Evolutionary conservation across 2,329 filamentous ascomycete genomes (phyloP).

Genomic region (Bipolaris oryzae): DNA sequence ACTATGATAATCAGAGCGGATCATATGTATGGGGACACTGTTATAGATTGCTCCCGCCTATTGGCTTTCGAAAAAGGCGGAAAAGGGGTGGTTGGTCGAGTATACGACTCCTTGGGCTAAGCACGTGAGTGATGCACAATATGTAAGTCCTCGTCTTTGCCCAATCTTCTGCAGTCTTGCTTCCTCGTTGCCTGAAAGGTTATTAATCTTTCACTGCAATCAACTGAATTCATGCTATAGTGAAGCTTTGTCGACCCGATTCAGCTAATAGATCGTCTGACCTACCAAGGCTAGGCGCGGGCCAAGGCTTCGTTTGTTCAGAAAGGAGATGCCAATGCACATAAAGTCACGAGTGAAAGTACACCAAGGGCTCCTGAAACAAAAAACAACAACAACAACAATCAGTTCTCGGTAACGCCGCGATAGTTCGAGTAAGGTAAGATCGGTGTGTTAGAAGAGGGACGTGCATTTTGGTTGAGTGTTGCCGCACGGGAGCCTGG

Average conservation of each 20-base stretch:
- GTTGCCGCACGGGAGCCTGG: constrained; percentile 57
- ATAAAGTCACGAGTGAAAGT: constrained; percentile 58
- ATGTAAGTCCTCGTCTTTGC: constrained; percentile 53
- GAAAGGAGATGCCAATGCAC: constrained; percentile 63
- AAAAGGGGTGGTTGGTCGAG: constrained; percentile 61
- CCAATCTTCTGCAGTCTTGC: neutral
- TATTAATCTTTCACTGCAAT: constrained; percentile 7
- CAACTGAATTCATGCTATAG: constrained; percentile 15
- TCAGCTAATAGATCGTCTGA: constrained; percentile 59
- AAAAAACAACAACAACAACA: constrained; percentile 30
- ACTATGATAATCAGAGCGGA: constrained; percentile 61
- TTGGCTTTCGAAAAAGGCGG: constrained; percentile 59
- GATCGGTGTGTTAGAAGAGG: constrained; percentile 50
- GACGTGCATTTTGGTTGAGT: constrained; percentile 62
- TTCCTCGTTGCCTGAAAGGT: neutral
- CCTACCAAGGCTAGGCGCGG: constrained; percentile 64
- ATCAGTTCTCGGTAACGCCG: constrained; percentile 60
- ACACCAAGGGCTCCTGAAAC: constrained; percentile 56
- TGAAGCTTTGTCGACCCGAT: constrained; percentile 63
- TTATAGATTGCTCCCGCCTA: constrained; percentile 65
- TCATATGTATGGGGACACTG: constrained; percentile 63
- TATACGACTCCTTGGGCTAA: constrained; percentile 65
- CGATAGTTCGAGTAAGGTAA: constrained; percentile 53
- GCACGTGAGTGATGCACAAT: constrained; percentile 61
- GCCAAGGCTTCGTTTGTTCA: constrained; percentile 66